A percentile compares a stretch with the other conserved stretches of the same genome.
These are phyloP conservation scores for Phialophora expanda DNA, from an alignment of 2,329 filamentous ascomycete genomes.

Conservation along the genomic window DNA sequence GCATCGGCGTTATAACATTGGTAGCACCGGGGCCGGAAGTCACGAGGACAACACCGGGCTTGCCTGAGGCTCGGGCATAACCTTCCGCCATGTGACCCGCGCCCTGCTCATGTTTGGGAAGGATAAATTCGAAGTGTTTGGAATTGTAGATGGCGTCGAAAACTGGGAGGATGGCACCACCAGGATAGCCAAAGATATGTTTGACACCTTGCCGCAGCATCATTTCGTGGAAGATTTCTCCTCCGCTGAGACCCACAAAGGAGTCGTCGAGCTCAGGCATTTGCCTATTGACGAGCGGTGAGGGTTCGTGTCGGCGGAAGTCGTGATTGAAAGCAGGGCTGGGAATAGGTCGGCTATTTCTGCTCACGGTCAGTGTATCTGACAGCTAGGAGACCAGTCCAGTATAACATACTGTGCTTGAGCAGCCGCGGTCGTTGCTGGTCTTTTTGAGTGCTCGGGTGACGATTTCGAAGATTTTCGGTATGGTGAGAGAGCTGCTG, in stretches of 20 bases:
- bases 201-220: conserved; percentile 92
- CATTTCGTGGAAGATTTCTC: conserved; percentile 99
- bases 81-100: conserved; percentile 99
- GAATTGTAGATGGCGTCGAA: conserved; percentile 99
- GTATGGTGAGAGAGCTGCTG: conserved; percentile 53
- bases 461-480: conserved; percentile 47
- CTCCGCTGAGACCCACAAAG: conserved; percentile 94
- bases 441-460: conserved; percentile 47
- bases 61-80: conserved; percentile 90
- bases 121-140: conserved; percentile 91
- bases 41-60: conserved; percentile 93
- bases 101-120: conserved; percentile 95
- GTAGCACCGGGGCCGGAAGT: conserved; percentile 96
- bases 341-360: conserved; percentile 64
- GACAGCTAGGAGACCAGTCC: conserved; percentile 11
- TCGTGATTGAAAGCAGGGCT: conserved; percentile 65
- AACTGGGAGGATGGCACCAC: conserved; percentile 93
- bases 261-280: conserved; percentile 76
- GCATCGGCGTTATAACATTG: conserved; percentile 95
- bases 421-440: conserved; percentile 56
- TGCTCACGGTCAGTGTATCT: conserved; percentile 43
- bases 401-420: conserved; percentile 58
- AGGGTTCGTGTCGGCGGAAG: conserved; percentile 65
- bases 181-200: conserved; percentile 92
- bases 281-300: conserved; percentile 68